These are phyloP conservation scores for Paecilomyces fulvus DNA, from an alignment of 2,329 filamentous ascomycete genomes.

Conservation along the genomic window DNA sequence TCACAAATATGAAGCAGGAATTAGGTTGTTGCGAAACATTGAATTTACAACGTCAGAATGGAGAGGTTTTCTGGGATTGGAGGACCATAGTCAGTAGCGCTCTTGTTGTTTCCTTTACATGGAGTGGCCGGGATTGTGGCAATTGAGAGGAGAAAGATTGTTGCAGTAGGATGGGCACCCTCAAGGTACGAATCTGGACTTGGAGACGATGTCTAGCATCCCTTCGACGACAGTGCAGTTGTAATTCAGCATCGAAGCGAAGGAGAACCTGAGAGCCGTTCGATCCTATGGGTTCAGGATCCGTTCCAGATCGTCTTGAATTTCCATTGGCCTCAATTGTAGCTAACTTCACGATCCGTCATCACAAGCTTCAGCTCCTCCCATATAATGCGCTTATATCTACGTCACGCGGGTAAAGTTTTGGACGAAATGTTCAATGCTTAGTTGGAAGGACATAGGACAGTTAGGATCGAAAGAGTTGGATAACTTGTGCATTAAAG, in stretches of 20 bases:
- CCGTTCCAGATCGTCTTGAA: background rate
- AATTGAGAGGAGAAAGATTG: background rate
- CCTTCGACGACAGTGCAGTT: background rate
- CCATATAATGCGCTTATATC: background rate
- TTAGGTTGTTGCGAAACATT: background rate
- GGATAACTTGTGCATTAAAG: background rate
- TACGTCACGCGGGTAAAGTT: background rate
- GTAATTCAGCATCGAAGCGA: background rate
- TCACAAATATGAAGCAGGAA: conserved; percentile 7
- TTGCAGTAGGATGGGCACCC: background rate
- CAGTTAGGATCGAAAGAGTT: background rate
- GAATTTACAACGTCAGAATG: background rate
- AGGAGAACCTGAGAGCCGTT: background rate
- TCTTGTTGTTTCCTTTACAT: background rate
- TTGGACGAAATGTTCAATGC: background rate
- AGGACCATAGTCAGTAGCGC: background rate
- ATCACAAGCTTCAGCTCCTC: background rate
- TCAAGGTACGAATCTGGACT: background rate
- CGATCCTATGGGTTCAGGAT: background rate
- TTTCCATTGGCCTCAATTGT: background rate
- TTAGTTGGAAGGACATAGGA: background rate
- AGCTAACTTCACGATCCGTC: too few species aligned
- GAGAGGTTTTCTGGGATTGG: background rate
- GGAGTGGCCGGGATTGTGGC: background rate
- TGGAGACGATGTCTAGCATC: background rate